These are phyloP conservation scores for Crithidia thermophila DNA, from an alignment of 208 protist species.

Conservation along the genomic window DNA sequence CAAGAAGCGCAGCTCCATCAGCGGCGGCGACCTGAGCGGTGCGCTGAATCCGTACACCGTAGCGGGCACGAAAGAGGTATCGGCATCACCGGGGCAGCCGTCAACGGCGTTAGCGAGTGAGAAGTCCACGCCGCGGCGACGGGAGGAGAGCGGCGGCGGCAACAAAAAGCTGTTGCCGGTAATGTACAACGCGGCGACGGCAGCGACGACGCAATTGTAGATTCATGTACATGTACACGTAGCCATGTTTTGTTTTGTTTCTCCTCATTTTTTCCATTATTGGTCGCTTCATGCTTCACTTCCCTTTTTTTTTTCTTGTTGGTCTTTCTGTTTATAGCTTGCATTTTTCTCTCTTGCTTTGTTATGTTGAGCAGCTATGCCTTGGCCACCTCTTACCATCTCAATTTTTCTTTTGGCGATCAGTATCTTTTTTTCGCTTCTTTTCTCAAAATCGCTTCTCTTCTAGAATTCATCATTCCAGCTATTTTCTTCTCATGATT, in stretches of 20 bases:
- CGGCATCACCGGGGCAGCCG: background rate
- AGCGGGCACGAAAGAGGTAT: background rate
- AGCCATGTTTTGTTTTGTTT: slow-evolving; percentile 1
- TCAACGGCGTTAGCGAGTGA: background rate
- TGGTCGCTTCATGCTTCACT: background rate
- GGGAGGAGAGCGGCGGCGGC: slow-evolving; percentile 1
- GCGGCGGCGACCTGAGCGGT: background rate
- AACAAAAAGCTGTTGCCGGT: slow-evolving; percentile 3
- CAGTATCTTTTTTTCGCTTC: too few relatives aligned
- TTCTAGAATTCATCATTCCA: too few relatives aligned
- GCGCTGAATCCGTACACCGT: background rate
- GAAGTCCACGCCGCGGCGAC: slow-evolving; percentile 4
- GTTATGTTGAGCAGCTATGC: too few relatives aligned
- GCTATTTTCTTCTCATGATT: too few relatives aligned
- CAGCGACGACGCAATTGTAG: slow-evolving; percentile 16
- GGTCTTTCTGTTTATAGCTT: slow-evolving; percentile 11
- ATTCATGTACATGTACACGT: background rate
- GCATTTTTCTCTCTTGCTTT: too few relatives aligned
- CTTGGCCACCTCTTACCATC: too few relatives aligned
- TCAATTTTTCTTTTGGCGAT: too few relatives aligned
- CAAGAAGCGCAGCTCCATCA: slow-evolving; percentile 12
- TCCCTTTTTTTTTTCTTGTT: slow-evolving; percentile 16
- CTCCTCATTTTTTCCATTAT: background rate
- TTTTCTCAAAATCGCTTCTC: too few relatives aligned
- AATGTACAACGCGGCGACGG: slow-evolving; percentile 11